Percentiles rank a stretch among this genome's conserved stretches.
phyloP scores from a whole-genome alignment of 2,329 filamentous ascomycete genomes.

The Dactylellina haptotyla region DNA sequence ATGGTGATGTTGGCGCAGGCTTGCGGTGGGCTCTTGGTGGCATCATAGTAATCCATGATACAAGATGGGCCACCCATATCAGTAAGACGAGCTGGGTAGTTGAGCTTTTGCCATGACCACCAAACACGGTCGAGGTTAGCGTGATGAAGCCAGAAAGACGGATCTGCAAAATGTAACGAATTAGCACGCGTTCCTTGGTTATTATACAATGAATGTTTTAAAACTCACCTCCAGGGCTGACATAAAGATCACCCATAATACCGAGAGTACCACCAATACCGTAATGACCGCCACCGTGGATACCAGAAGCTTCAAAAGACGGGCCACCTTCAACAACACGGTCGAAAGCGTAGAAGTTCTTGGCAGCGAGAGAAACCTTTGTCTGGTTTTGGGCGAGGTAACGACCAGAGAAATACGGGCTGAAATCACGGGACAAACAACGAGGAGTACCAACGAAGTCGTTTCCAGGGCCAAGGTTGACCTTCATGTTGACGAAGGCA shows the following conservation, averaged over 20 bases:
- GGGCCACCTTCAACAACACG: slow-evolving; percentile 57
- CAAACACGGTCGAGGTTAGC: slow-evolving; percentile 56
- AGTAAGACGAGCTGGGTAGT: slow-evolving; percentile 58
- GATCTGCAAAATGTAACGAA: slow-evolving; percentile 37
- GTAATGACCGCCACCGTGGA: slow-evolving; percentile 61
- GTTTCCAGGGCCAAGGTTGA: slow-evolving; percentile 60
- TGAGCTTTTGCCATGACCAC: slow-evolving; percentile 57
- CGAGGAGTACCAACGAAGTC: neutral
- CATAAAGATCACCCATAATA: slow-evolving; percentile 59
- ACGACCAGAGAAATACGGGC: slow-evolving; percentile 41
- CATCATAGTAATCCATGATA: slow-evolving; percentile 53
- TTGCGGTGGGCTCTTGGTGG: slow-evolving; percentile 13
- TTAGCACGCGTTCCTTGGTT: neutral
- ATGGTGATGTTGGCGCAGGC: slow-evolving; percentile 58
- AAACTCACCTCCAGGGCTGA: slow-evolving; percentile 59
- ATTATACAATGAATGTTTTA: slow-evolving; percentile 13
- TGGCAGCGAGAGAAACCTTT: slow-evolving; percentile 10
- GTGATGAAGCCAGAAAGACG: slow-evolving; percentile 58
- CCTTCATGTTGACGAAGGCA: slow-evolving; percentile 60
- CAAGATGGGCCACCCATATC: slow-evolving; percentile 60
- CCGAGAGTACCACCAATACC: slow-evolving; percentile 60
- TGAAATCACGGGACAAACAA: slow-evolving; percentile 38
- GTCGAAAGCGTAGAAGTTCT: slow-evolving; percentile 56
- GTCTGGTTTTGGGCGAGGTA: slow-evolving; percentile 40
- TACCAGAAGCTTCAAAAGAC: slow-evolving; percentile 58